These are phyloP conservation scores for Termitomyces sp. DNA, from an alignment of 768 basidiomycete genomes.

Conservation along the genomic window DNA sequence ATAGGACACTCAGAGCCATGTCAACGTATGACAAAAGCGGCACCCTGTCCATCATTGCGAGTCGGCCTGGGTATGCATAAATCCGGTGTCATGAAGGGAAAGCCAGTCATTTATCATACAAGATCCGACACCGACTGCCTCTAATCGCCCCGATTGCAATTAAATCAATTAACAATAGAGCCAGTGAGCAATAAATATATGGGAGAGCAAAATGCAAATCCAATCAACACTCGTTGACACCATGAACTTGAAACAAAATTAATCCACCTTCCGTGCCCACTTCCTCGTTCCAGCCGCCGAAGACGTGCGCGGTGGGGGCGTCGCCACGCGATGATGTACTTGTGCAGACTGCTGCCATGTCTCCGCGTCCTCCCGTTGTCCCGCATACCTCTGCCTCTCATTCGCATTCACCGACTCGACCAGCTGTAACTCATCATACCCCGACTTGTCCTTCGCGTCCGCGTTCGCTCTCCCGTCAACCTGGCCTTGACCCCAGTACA, in stretches of 20 bases:
- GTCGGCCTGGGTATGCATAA: background rate
- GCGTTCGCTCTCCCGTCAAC: constrained; percentile 14
- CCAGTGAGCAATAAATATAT: constrained; percentile 1
- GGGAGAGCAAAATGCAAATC: constrained; percentile 6
- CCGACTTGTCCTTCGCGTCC: background rate
- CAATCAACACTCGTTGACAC: constrained; percentile 13
- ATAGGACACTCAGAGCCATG: background rate
- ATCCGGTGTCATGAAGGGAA: background rate
- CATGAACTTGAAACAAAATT: constrained; percentile 17
- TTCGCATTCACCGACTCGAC: constrained; percentile 1
- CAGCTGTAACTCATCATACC: constrained; percentile 12
- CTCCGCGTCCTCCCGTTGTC: constrained; percentile 15
- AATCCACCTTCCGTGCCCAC: constrained; percentile 76
- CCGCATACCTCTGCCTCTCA: constrained; percentile 10
- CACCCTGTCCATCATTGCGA: background rate
- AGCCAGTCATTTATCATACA: constrained; percentile 3
- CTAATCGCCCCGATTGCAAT: background rate
- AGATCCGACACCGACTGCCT: constrained; percentile 10
- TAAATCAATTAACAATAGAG: constrained; percentile 4
- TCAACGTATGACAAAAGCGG: background rate
- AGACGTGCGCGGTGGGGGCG: constrained; percentile 36
- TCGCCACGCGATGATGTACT: constrained; percentile 31
- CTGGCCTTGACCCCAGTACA: constrained; percentile 66
- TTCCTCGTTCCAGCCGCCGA: constrained; percentile 53
- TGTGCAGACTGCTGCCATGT: constrained; percentile 20